These are phyloP conservation scores for Lactarius akahatsu DNA, from an alignment of 768 basidiomycete genomes.

Conservation along the genomic window DNA sequence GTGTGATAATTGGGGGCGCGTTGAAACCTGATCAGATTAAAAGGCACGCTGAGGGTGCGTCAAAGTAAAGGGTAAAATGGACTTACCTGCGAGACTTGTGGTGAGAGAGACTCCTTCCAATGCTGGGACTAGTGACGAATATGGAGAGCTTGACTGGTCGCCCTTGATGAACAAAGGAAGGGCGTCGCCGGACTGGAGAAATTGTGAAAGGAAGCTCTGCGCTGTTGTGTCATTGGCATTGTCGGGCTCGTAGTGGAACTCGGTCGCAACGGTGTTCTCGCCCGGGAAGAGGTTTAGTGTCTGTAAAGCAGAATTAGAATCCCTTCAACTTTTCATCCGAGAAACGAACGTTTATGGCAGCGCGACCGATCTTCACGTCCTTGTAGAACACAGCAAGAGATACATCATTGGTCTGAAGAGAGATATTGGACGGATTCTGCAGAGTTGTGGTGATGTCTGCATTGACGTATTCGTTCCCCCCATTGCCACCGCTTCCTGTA, in stretches of 20 bases:
- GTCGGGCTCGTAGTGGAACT: slow-evolving; percentile 68
- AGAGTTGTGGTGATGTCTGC: slow-evolving; percentile 57
- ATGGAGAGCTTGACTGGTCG: slow-evolving; percentile 59
- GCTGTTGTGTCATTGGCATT: slow-evolving; percentile 67
- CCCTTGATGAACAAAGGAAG: slow-evolving; percentile 59
- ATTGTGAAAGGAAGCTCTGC: slow-evolving; percentile 58
- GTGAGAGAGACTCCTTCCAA: slow-evolving; percentile 52
- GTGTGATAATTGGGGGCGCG: slow-evolving; percentile 55
- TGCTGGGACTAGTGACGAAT: slow-evolving; percentile 55
- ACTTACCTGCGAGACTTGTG: slow-evolving; percentile 49
- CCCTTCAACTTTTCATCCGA: background rate
- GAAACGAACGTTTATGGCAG: slow-evolving; percentile 52
- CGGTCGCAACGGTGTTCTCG: slow-evolving; percentile 49
- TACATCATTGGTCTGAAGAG: slow-evolving; percentile 56
- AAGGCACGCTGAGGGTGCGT: background rate
- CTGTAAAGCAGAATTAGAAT: slow-evolving; percentile 36
- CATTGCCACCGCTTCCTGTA: slow-evolving; percentile 61
- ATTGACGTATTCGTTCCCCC: slow-evolving; percentile 58
- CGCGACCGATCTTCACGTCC: slow-evolving; percentile 55
- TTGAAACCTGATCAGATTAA: slow-evolving; percentile 41
- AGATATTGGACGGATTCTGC: slow-evolving; percentile 67
- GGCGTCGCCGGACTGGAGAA: slow-evolving; percentile 51
- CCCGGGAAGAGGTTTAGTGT: slow-evolving; percentile 59
- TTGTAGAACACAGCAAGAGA: slow-evolving; percentile 59
- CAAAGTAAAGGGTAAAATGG: background rate